A percentile compares a stretch with the other conserved stretches of the same genome.
Evolutionary conservation across 352 stramenopile species (phyloP).

Genomic region (Phytophthora capsici): DNA sequence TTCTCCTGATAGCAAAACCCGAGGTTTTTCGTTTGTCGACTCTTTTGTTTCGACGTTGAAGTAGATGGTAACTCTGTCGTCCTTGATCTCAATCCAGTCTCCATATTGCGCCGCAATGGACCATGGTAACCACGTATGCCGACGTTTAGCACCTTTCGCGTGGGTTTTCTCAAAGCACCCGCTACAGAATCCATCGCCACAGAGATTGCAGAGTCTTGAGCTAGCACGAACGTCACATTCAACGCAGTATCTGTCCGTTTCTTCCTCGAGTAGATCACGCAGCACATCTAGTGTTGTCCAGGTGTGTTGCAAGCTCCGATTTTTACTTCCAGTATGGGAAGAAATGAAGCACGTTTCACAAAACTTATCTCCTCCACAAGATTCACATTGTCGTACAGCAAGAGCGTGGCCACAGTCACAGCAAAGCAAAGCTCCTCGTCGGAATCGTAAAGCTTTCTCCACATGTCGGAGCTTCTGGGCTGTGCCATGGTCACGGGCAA

Average conservation of each 20-base stretch:
- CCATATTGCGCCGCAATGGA: conserved; percentile 51
- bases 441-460: conserved; percentile 56
- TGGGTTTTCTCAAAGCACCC: conserved; percentile 60
- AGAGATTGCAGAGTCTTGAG: conserved; percentile 74
- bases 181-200: conserved; percentile 78
- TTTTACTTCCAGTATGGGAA: conserved; percentile 35
- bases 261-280: conserved; percentile 56
- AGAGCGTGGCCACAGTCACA: conserved; percentile 56
- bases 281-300: conserved; percentile 57
- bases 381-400: conserved; percentile 52
- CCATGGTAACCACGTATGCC: conserved; percentile 73
- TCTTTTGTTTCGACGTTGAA: conserved; percentile 88
- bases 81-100: conserved; percentile 80
- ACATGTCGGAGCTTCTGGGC: conserved; percentile 50
- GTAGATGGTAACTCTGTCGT: conserved; percentile 59
- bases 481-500: conserved; percentile 52
- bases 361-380: conserved; percentile 67
- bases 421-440: conserved; percentile 54
- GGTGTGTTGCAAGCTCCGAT: conserved; percentile 37
- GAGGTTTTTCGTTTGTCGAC: conserved; percentile 57
- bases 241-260: conserved; percentile 70
- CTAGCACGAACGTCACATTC: conserved; percentile 64
- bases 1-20: conserved; percentile 56
- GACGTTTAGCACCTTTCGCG: conserved; percentile 60
- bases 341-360: conserved; percentile 59